These are phyloP conservation scores for Tolypocladium guangdongense DNA, from an alignment of 2,329 filamentous ascomycete species.

Conservation along the genomic window DNA sequence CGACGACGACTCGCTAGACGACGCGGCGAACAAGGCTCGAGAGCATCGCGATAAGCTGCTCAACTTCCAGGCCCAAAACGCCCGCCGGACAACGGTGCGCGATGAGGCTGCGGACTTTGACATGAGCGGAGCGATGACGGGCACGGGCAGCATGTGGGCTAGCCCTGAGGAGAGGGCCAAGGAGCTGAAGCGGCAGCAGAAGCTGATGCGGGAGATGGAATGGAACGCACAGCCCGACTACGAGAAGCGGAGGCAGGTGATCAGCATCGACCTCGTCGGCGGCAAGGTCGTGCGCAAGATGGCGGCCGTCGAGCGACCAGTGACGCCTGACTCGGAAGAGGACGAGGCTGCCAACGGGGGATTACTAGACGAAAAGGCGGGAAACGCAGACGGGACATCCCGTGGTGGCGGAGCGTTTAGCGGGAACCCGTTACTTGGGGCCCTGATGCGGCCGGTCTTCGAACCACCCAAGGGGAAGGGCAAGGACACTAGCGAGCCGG, in stretches of 20 bases:
- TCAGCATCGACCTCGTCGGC: conserved; percentile 73
- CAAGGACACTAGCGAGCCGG: conserved; percentile 13
- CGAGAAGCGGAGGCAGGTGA: conserved; percentile 75
- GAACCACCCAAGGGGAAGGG: conserved; percentile 41
- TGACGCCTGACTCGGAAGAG: conserved; percentile 38
- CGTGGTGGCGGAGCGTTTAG: conserved; percentile 49
- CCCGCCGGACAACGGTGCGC: conserved; percentile 69
- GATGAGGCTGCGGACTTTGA: conserved; percentile 68
- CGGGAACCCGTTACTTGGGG: conserved; percentile 55
- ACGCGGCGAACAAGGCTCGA: conserved; percentile 57
- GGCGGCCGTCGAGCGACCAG: conserved; percentile 49
- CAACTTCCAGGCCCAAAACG: conserved; percentile 76
- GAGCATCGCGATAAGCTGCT: conserved; percentile 74
- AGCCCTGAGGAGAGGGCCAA: conserved; percentile 70
- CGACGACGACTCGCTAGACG: conserved; percentile 28
- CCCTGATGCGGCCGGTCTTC: conserved; percentile 53
- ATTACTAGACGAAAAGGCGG: conserved; percentile 22
- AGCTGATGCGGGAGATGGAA: conserved; percentile 71
- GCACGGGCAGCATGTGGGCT: conserved; percentile 59
- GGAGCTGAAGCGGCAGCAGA: conserved; percentile 79
- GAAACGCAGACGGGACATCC: conserved; percentile 14
- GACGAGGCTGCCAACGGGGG: conserved; percentile 20
- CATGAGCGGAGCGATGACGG: conserved; percentile 31
- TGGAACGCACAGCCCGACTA: conserved; percentile 79
- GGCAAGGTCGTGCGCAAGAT: conserved; percentile 67